Conservation (phyloP, 2,329 filamentous ascomycete genomes). For the Anisogramma anomala region DNA sequence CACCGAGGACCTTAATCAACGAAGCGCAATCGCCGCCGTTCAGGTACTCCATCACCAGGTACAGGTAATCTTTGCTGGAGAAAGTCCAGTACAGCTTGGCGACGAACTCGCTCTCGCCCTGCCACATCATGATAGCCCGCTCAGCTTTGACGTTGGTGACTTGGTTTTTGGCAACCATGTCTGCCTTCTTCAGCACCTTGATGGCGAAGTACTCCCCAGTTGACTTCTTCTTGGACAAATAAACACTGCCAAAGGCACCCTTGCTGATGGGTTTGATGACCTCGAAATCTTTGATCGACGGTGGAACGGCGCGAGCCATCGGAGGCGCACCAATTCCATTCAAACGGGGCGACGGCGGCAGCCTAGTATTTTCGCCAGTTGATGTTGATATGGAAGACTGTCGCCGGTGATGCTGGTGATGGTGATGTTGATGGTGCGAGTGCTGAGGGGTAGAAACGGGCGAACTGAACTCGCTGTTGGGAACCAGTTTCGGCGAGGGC, state of each 20-base stretch:
- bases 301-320: conserved; percentile 77
- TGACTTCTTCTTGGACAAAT: conserved; percentile 95
- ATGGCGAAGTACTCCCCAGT: conserved; percentile 98
- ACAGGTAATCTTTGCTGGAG: conserved; percentile 97
- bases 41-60: conserved; percentile 97
- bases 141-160: conserved; percentile 98
- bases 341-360: conserved; percentile 73
- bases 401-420: conserved; percentile 50
- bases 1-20: conserved; percentile 85
- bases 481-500: conserved; percentile 77
- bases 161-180: conserved; percentile 99
- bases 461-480: conserved; percentile 70
- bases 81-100: conserved; percentile 99
- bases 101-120: conserved; percentile 97
- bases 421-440: conserved; percentile 53
- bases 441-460: conserved; percentile 45
- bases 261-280: conserved; percentile 99
- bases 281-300: conserved; percentile 98
- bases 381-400: conserved; percentile 87
- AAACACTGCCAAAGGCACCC: conserved; percentile 95
- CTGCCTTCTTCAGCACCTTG: conserved; percentile 97
- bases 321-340: conserved; percentile 64
- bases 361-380: conserved; percentile 41
- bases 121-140: conserved; percentile 99
- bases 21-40: conserved; percentile 97